Base-by-base conservation (phyloP, 768 basidiomycete species). In the Steccherinum ochraceum region DNA sequence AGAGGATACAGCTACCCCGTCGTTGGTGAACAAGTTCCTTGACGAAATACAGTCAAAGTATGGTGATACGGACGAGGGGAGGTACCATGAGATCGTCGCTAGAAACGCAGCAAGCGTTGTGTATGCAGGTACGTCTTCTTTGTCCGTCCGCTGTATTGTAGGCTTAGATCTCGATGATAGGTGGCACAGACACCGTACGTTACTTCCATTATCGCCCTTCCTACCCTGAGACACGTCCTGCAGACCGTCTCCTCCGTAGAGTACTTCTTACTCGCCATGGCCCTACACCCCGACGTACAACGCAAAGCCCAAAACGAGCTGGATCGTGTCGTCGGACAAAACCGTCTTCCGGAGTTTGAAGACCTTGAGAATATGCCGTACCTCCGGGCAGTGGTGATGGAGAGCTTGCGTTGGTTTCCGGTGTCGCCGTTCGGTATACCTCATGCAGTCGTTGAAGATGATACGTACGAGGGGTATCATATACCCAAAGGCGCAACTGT, bases 381-480 rank as follows among this genome's bases (percentile, higher is more conserved):
- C 35, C 11, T 39, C n/a, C 35, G n/a, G 35, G 35, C 35, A 39
- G n/a, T 39, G 11, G n/a, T 45, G 11, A 45, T 23, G 43, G 43
- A n/a, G 21, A 12, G 11, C 13, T 19, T 45, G 43, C 10, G 43
- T 11, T 39, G 35, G 35, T n/a, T 11, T 39, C 35, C 35, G 11
- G 35, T 39, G 11, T 39, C n/a, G 35, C 35, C 35, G n/a, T 39
- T 39, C n/a, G 35, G 35, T 39, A 39, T 39, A 11, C 35, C 35
- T n/a, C 35, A 39, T n/a, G n/a, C 11, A 39, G 11, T n/a, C n/a
- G 11, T 39, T 11, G 25, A 16, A 5, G 52, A 48, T 19, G 48
- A 50, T 24, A 30, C 45, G 3, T 53, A 49, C 24, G 19, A 24
- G 3, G 52, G 52, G 7, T 50, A 53, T 26, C 23, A 30, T 39